Evolutionary conservation across 2,329 filamentous ascomycete genomes (phyloP), one percentile per base, ranked within the genome.

Genomic region (Xylariaceae sp.): DNA sequence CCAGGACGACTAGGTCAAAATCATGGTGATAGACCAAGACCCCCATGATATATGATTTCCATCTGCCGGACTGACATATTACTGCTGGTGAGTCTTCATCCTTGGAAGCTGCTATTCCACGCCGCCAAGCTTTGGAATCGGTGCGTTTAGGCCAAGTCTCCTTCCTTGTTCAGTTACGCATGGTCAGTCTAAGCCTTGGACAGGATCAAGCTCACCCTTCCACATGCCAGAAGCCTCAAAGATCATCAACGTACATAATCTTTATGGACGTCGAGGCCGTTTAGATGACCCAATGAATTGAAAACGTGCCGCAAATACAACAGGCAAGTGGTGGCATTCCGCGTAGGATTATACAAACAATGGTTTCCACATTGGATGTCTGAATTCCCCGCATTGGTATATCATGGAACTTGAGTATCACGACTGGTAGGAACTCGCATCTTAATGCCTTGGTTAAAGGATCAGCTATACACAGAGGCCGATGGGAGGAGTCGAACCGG

Each of bases 141-240:
- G 57, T 46, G 52, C 42, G 39, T 46, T 45, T 19, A 44, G 27
- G 32, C 39, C 30, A n/a, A 22, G 45, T 46, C 54, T 55, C 58
- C 58, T 62, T 60, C 59, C 59, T 57, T 52, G 46, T 62, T 58
- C 1, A 54, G 58, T 44, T 54, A 50, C 41, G 55, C 57, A 60
- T 60, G 49, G 49, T 54, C 39, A 35, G 48, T 44, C 50, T 39
- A 44, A 50, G 42, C 49, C 36, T 44, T 45, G 47, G 31, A 40
- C 43, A 48, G 45, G 35, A 47, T 11, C 18, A 14, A 31, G 32
- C 22, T 36, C 15, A 14, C 35, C 35, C 35, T 38, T 4, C 15
- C 35, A 35, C 38, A 45, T 41, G 17, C 40, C 39, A 14, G 31
- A 32, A 44, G 39, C 18, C 35, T 27, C 22, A 27, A 27, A 19